Base-by-base conservation (phyloP, 2,329 filamentous ascomycete species). In the Camillea tinctor region DNA sequence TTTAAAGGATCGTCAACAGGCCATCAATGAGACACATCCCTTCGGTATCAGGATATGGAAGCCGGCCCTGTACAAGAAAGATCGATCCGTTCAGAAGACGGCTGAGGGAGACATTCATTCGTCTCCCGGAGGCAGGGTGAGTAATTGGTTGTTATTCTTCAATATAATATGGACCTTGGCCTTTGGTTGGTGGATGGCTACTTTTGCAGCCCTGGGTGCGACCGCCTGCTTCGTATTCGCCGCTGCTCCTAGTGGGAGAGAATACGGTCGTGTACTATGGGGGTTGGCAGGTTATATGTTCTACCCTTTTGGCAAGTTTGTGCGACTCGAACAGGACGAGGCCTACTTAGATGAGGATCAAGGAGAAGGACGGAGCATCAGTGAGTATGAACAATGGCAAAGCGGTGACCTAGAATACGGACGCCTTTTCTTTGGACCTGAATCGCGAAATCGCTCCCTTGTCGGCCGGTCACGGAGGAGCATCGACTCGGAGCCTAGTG, bases 11-110 rank as follows among this genome's bases (percentile, higher is more conserved):
- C 88, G 95, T 58, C 95, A 99, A 77, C 88, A 97, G 74, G 95
- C 95, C 66, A 99, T 99, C 81, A 99, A 99, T 77, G 90, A 97
- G 75, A 99, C 95, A 0, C 95, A 99, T 81, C 95, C 95, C 0
- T 99, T 99, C 70, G 95, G 95, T 81, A 98, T 99, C 73, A 88
- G 96, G 74, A 92, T 99, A 64, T 99, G 95, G 95, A 99, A 99
- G 76, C 95, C 95, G 50, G 96, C 95, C 1, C 76, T 99, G 64
- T 99, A 99, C 84, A 99, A 99, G 78, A 99, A 99, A 76, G 89
- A 90, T 69, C 88, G 95, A 59, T 99, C 95, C 1, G 96, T 99
- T 44, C 93, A 98, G 74, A 95, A 96, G 76, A 96, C 89, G 52
- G 95, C 95, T 5, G 94, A 98, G 77, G 93, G 91, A 15, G 95